Conservation (phyloP, 495 filamentous ascomycete species). For the Penicillium desertorum region DNA sequence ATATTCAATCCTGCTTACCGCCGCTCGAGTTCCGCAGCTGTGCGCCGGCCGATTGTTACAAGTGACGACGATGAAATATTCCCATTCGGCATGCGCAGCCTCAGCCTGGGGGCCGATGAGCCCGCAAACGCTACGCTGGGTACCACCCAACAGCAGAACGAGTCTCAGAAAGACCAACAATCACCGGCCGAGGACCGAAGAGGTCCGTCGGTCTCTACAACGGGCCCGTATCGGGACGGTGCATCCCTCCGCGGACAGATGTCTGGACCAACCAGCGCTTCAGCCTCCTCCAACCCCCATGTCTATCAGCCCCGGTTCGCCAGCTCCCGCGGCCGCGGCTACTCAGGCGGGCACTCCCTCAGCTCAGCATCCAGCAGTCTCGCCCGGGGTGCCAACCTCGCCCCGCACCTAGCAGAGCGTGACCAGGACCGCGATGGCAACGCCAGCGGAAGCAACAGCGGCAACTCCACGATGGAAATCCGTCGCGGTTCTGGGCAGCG, state of each 20-base stretch:
- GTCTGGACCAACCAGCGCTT: slow-evolving; percentile 41
- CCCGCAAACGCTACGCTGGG: slow-evolving; percentile 59
- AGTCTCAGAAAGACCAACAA: slow-evolving; percentile 32
- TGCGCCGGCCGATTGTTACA: slow-evolving; percentile 54
- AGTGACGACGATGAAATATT: slow-evolving; percentile 62
- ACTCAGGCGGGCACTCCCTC: slow-evolving; percentile 44
- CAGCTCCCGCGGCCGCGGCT: slow-evolving; percentile 42
- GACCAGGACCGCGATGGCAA: slow-evolving; percentile 51
- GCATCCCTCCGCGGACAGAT: slow-evolving; percentile 36
- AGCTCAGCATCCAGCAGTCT: slow-evolving; percentile 48
- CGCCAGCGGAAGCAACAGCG: slow-evolving; percentile 53
- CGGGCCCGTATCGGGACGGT: slow-evolving; percentile 42
- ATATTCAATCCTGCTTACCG: slow-evolving; percentile 59
- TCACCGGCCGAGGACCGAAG: slow-evolving; percentile 26
- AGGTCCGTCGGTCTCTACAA: slow-evolving; percentile 40
- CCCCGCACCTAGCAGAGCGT: slow-evolving; percentile 37
- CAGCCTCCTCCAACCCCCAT: slow-evolving; percentile 36
- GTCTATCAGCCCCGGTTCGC: slow-evolving; percentile 45
- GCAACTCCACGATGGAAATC: slow-evolving; percentile 36
- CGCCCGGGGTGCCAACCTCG: slow-evolving; percentile 38
- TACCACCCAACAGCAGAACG: slow-evolving; percentile 51
- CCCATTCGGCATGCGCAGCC: slow-evolving; percentile 67
- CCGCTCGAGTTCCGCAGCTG: slow-evolving; percentile 76
- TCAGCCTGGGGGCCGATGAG: slow-evolving; percentile 73
- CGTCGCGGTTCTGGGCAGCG: slow-evolving; percentile 40